A percentile compares a stretch with the other conserved stretches of the same genome.
Evolutionary conservation across 345 rosid species (phyloP).

Genomic region (Mallotus nudiflorus): DNA sequence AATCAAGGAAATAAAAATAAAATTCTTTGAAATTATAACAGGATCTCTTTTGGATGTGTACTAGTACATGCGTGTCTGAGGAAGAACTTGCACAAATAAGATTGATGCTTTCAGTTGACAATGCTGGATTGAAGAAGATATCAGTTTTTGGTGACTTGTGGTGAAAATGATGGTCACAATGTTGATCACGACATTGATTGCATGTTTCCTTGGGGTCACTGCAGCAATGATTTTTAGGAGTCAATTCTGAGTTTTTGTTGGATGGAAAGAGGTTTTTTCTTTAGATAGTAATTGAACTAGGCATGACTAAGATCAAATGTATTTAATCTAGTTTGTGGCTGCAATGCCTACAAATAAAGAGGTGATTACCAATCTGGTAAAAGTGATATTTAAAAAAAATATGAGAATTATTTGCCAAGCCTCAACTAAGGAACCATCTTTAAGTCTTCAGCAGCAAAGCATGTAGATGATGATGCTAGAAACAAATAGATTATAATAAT

Average conservation of each 20-base stretch:
- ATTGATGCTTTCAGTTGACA: not conserved
- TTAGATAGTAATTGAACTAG: not conserved
- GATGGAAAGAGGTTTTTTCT: not conserved
- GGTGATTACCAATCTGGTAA: not conserved
- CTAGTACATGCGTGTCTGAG: not conserved
- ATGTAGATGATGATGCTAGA: not conserved
- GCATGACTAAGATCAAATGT: not conserved
- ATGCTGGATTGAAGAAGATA: not conserved
- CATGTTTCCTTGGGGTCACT: no score
- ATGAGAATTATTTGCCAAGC: not conserved
- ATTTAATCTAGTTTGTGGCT: not conserved
- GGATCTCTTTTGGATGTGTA: slow-evolving; percentile 1
- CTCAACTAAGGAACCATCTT: not conserved
- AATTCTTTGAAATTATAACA: no score
- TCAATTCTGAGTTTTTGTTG: not conserved
- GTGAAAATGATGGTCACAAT: not conserved
- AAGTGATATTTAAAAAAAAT: not conserved
- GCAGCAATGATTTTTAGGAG: not conserved
- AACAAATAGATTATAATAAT: not conserved
- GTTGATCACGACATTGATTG: no score
- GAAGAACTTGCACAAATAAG: not conserved
- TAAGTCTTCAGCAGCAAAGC: not conserved
- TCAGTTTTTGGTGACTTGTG: not conserved
- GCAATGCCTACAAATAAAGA: not conserved
- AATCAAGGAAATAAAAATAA: no score